Conservation (phyloP, 139 green algal species). For the Micractinium conductrix region DNA sequence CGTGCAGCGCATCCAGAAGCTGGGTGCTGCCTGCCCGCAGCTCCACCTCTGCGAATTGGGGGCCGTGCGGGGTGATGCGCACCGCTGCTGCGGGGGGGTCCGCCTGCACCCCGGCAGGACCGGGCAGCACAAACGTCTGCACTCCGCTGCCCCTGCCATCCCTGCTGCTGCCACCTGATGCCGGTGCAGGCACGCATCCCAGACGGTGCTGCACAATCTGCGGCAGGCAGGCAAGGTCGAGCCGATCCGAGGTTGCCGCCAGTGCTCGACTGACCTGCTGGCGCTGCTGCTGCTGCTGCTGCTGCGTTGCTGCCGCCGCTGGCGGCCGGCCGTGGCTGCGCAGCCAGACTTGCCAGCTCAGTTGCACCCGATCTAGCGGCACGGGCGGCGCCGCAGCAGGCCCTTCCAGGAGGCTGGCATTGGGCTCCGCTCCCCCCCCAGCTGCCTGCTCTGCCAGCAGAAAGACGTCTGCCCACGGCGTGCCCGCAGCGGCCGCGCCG, state of each 20-base stretch:
- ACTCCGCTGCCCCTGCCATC: too few species aligned
- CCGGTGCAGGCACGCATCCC: background rate
- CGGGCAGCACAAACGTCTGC: background rate
- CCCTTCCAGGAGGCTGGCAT: background rate
- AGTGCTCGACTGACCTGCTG: constrained; percentile 1
- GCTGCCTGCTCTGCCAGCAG: background rate
- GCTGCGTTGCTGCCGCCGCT: background rate
- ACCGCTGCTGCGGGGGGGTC: background rate
- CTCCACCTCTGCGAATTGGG: constrained; percentile 6
- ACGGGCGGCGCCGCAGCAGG: background rate
- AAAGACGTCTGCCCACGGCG: background rate
- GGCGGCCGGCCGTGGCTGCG: background rate
- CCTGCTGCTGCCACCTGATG: too few species aligned
- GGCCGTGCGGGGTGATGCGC: constrained; percentile 14
- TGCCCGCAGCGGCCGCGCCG: background rate
- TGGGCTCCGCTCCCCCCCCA: background rate
- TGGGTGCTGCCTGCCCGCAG: background rate
- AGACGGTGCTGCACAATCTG: constrained; percentile 14
- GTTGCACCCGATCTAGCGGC: constrained; percentile 4
- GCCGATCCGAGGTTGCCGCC: background rate
- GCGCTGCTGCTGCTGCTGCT: background rate
- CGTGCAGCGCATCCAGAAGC: background rate
- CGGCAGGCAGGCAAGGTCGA: background rate
- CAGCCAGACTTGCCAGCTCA: constrained; percentile 14
- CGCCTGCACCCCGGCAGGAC: background rate